Conservation (phyloP, 768 basidiomycete species). For the Boletellus sp. region DNA sequence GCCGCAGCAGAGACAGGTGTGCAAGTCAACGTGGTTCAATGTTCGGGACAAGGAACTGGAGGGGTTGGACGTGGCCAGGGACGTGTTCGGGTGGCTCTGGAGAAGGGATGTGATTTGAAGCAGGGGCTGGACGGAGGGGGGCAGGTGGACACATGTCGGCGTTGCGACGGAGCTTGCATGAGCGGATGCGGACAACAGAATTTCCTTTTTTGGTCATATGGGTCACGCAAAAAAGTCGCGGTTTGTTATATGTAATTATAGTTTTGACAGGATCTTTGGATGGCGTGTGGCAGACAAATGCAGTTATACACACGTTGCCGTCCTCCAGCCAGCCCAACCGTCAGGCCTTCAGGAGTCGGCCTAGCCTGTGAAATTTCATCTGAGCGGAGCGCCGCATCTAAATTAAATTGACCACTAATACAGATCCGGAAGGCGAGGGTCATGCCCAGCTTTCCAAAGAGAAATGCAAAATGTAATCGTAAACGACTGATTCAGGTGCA, state of each 20-base stretch:
- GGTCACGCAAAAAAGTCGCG: no score
- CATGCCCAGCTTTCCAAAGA: constrained; percentile 20
- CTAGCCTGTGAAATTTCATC: constrained; percentile 29
- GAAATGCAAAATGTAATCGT: no score
- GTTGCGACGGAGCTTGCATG: constrained; percentile 29
- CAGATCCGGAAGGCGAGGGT: constrained; percentile 28
- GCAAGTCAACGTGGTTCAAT: constrained; percentile 86
- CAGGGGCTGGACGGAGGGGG: no score
- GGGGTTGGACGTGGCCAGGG: constrained; percentile 56
- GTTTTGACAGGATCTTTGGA: no score
- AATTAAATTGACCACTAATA: constrained; percentile 34
- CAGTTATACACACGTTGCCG: no score
- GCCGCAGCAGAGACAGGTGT: constrained; percentile 66
- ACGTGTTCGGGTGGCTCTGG: constrained; percentile 55
- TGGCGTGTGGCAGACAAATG: no score
- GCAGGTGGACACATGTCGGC: constrained; percentile 50
- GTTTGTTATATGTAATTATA: no score
- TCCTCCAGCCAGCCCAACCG: no score
- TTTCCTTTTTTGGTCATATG: no score
- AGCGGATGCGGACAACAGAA: no score
- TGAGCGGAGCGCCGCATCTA: constrained; percentile 27
- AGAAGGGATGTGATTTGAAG: constrained; percentile 17
- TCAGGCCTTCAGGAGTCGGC: no score
- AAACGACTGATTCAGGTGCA: no score
- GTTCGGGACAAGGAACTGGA: constrained; percentile 51